Percentiles rank a stretch among this genome's conserved stretches.
Conservation (phyloP, 2,329 filamentous ascomycete species). For the Diaporthe humulicola region DNA sequence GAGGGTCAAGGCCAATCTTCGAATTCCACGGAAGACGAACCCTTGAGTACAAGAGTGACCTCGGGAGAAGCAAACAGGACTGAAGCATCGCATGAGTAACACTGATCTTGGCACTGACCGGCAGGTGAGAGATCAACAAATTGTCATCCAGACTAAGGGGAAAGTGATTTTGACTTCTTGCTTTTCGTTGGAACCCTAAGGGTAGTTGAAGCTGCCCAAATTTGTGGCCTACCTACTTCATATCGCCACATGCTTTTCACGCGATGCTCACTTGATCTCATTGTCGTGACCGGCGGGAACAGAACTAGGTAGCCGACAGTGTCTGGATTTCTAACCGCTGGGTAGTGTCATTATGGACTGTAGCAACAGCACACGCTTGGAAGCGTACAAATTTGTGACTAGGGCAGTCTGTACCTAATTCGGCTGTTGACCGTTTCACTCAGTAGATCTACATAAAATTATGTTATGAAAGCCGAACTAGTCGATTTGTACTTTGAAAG, state of each 20-base stretch:
- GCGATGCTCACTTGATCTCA: background rate
- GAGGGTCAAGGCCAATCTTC: constrained; percentile 62
- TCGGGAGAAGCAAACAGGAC: background rate
- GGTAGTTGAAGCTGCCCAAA: background rate
- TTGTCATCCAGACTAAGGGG: background rate
- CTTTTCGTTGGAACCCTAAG: background rate
- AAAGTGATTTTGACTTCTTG: background rate
- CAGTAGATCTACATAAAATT: background rate
- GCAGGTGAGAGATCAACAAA: background rate
- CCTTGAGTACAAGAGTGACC: background rate
- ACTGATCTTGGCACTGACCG: background rate
- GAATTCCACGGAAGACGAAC: constrained; percentile 48
- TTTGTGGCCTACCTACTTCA: background rate
- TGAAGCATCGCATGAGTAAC: background rate
- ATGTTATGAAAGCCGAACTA: background rate
- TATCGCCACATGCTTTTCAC: background rate
- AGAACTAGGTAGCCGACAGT: background rate
- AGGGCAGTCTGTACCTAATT: background rate
- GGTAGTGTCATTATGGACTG: background rate
- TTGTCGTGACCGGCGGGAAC: no score
- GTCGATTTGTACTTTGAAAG: background rate
- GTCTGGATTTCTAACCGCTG: background rate
- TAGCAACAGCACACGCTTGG: background rate
- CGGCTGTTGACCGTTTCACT: background rate
- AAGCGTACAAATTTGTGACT: background rate